A percentile compares a stretch with the other conserved stretches of the same genome.
Evolutionary conservation across 2,329 filamentous ascomycete genomes (phyloP).

Genomic region (Atkinsonella texensis): DNA sequence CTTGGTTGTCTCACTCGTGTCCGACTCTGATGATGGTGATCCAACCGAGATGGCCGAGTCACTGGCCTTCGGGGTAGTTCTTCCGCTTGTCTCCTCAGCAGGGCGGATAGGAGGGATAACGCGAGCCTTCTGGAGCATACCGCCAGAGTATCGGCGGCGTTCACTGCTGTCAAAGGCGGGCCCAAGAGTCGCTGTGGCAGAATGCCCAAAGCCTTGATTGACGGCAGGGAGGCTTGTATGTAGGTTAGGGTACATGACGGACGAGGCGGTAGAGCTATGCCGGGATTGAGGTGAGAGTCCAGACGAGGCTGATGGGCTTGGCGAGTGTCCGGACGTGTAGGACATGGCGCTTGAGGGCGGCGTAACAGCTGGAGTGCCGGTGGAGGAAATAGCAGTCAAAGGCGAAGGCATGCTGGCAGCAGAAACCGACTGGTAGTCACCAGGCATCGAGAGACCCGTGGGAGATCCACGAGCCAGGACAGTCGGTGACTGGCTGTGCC

Average conservation of each 20-base stretch:
- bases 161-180: slow-evolving; percentile 51
- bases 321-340: slow-evolving; percentile 67
- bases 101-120: slow-evolving; percentile 28
- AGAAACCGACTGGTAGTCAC: slow-evolving; percentile 31
- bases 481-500: slow-evolving; percentile 43
- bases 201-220: slow-evolving; percentile 56
- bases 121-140: slow-evolving; percentile 51
- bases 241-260: slow-evolving; percentile 63
- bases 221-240: slow-evolving; percentile 44
- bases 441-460: slow-evolving; percentile 20
- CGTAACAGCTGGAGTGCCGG: slow-evolving; percentile 64
- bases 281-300: slow-evolving; percentile 57
- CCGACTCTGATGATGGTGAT: slow-evolving; percentile 44
- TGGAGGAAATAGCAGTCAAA: slow-evolving; percentile 44
- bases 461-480: slow-evolving; percentile 26
- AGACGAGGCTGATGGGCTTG: slow-evolving; percentile 51
- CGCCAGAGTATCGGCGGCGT: slow-evolving; percentile 53
- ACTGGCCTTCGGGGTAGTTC: slow-evolving; percentile 30
- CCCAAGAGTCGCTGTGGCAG: slow-evolving; percentile 59
- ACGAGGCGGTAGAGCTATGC: slow-evolving; percentile 45
- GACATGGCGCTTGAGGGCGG: slow-evolving; percentile 65
- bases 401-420: slow-evolving; percentile 50
- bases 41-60: slow-evolving; percentile 33
- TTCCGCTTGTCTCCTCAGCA: slow-evolving; percentile 25
- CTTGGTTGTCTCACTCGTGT: slow-evolving; percentile 36